Evolutionary conservation across 2,329 filamentous ascomycete species (phyloP).

Genomic region (Diaporthe capsici): DNA sequence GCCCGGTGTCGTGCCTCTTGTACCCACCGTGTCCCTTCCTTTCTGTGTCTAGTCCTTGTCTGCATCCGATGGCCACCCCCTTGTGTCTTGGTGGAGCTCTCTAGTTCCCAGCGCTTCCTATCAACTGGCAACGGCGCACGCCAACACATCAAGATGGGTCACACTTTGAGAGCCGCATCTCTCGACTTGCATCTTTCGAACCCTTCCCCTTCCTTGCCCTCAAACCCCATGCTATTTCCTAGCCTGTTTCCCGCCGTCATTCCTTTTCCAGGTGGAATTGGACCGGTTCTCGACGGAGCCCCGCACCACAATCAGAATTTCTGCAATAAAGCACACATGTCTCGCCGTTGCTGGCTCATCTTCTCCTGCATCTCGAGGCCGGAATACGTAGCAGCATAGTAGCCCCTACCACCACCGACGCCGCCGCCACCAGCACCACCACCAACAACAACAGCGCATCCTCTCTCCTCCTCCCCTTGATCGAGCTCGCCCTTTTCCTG

Average conservation of each 20-base stretch:
- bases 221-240: slow-evolving; percentile 50
- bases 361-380: slow-evolving; percentile 62
- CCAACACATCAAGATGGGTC: slow-evolving; percentile 89
- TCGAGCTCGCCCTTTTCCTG: slow-evolving; percentile 37
- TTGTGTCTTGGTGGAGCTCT: slow-evolving; percentile 73
- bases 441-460: slow-evolving; percentile 52
- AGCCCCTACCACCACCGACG: slow-evolving; percentile 57
- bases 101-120: slow-evolving; percentile 73
- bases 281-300: slow-evolving; percentile 48
- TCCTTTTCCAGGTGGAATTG: slow-evolving; percentile 50
- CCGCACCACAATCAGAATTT: slow-evolving; percentile 65
- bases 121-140: slow-evolving; percentile 87
- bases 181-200: slow-evolving; percentile 71
- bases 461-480: slow-evolving; percentile 43
- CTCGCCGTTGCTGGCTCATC: slow-evolving; percentile 69
- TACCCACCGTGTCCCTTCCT: slow-evolving; percentile 41
- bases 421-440: slow-evolving; percentile 51
- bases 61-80: slow-evolving; percentile 50
- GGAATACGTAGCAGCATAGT: slow-evolving; percentile 60
- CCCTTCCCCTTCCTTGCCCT: slow-evolving; percentile 49
- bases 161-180: slow-evolving; percentile 78
- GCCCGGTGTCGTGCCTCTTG: slow-evolving; percentile 31
- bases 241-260: slow-evolving; percentile 51
- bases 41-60: slow-evolving; percentile 40
- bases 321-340: slow-evolving; percentile 77